These are phyloP conservation scores for Cenchrus americanus DNA, from an alignment of 176 grass and related monocot species.

Conservation along the genomic window DNA sequence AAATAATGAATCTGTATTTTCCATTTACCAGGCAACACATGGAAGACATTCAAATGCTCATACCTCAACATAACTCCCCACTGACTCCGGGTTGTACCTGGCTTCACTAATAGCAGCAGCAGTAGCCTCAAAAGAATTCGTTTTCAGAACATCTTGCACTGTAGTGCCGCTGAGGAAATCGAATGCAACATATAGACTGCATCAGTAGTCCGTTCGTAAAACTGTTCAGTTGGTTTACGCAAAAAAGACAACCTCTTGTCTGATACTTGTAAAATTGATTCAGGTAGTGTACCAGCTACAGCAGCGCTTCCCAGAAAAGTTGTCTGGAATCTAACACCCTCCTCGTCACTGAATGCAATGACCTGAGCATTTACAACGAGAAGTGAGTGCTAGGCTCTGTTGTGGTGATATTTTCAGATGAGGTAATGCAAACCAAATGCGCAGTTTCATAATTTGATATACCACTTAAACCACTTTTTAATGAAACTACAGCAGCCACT, in stretches of 20 bases:
- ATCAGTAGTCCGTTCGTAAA: slow-evolving; percentile 35
- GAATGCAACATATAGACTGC: slow-evolving; percentile 29
- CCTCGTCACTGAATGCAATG: slow-evolving; percentile 98
- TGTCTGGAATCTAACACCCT: slow-evolving; percentile 91
- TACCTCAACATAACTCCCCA: slow-evolving; percentile 97
- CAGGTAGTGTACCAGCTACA: slow-evolving; percentile 91
- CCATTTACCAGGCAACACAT: not conserved
- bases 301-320: slow-evolving; percentile 98
- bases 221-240: slow-evolving; percentile 25
- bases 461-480: not conserved
- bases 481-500: not conserved
- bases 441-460: not conserved
- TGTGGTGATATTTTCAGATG: not conserved
- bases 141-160: slow-evolving; percentile 72
- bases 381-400: not conserved
- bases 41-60: not conserved
- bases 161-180: slow-evolving; percentile 69
- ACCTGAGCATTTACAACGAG: slow-evolving; percentile 51
- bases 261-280: slow-evolving; percentile 83
- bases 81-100: slow-evolving; percentile 64
- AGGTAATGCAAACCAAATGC: not conserved
- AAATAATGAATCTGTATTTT: not conserved
- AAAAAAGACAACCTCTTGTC: slow-evolving; percentile 86
- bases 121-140: slow-evolving; percentile 74
- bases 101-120: slow-evolving; percentile 48